A percentile compares a stretch with the other conserved stretches of the same genome.
Evolutionary conservation across 768 basidiomycete genomes (phyloP).

Genomic region (Clathrus columnatus): DNA sequence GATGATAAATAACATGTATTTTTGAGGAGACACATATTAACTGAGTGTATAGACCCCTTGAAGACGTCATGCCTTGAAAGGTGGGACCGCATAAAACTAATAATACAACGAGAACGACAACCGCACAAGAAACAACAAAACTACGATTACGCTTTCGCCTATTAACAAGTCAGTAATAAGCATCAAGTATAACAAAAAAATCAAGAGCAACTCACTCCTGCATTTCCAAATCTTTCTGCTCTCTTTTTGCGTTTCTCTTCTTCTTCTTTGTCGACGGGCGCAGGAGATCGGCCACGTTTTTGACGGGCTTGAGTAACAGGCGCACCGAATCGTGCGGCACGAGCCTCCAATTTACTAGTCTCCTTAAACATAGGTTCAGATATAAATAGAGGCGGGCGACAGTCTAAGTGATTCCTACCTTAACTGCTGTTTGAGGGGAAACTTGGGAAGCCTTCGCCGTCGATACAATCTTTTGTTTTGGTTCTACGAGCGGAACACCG

Average conservation of each 20-base stretch:
- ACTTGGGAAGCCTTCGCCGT: slow-evolving; percentile 16
- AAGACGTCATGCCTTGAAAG: no score
- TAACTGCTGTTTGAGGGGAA: slow-evolving; percentile 12
- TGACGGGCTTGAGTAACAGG: slow-evolving; percentile 1
- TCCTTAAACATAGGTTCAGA: slow-evolving; percentile 27
- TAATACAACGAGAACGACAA: background rate
- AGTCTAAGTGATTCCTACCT: slow-evolving; percentile 25
- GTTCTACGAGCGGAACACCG: slow-evolving; percentile 51
- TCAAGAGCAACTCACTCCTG: background rate
- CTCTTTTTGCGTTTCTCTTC: slow-evolving; percentile 48
- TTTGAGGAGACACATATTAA: background rate
- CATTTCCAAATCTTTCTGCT: slow-evolving; percentile 52
- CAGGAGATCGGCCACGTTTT: slow-evolving; percentile 27
- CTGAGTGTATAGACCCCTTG: no score
- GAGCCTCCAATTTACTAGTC: slow-evolving; percentile 38
- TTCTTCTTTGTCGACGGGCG: slow-evolving; percentile 48
- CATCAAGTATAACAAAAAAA: background rate
- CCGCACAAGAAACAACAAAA: background rate
- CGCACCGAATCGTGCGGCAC: slow-evolving; percentile 49
- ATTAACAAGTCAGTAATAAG: background rate
- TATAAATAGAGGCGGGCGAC: slow-evolving; percentile 5
- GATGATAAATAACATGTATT: no score
- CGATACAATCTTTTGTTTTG: slow-evolving; percentile 23
- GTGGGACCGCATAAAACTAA: background rate
- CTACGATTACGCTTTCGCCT: slow-evolving; percentile 5